Conservation (phyloP, 768 basidiomycete genomes). For the Psilocybe tampanensis region DNA sequence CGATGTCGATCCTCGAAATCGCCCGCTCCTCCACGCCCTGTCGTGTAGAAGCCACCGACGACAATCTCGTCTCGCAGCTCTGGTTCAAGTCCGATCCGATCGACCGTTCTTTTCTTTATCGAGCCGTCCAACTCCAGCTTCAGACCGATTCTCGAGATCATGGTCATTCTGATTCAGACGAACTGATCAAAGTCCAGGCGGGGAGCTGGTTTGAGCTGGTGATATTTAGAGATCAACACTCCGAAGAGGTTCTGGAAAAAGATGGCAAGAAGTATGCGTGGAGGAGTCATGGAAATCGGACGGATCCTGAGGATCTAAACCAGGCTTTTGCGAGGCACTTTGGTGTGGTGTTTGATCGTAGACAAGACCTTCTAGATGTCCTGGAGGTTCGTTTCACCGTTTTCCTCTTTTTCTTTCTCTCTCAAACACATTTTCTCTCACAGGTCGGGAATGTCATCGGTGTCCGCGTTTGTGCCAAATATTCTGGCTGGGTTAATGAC, state of each 20-base stretch:
- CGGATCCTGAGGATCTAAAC: constrained; percentile 14
- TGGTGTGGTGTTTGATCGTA: constrained; percentile 22
- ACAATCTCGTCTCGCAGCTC: constrained; percentile 10
- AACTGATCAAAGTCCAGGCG: constrained; percentile 1
- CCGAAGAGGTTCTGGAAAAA: constrained; percentile 10
- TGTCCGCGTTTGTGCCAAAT: constrained; percentile 21
- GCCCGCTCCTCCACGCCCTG: constrained; percentile 1
- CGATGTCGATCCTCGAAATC: constrained; percentile 8
- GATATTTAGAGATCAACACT: constrained; percentile 10
- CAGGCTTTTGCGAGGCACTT: constrained; percentile 15
- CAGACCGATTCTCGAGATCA: constrained; percentile 26
- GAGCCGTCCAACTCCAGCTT: constrained; percentile 24
- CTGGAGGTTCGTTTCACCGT: constrained; percentile 18
- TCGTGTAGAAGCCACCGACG: constrained; percentile 7
- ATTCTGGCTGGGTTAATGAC: constrained; percentile 20
- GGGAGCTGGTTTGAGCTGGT: constrained; percentile 25
- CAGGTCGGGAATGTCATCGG: constrained; percentile 24
- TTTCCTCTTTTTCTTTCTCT: neutral
- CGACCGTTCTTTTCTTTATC: constrained; percentile 20
- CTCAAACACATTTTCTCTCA: neutral
- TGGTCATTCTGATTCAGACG: constrained; percentile 15
- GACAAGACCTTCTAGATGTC: constrained; percentile 20
- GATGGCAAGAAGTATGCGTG: constrained; percentile 18
- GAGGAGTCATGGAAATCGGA: constrained; percentile 23
- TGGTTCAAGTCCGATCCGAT: constrained; percentile 29